Evolutionary conservation across 306 rosid genomes (phyloP), one percentile per base, ranked within the genome.

Genomic region (Quercus variabilis): DNA sequence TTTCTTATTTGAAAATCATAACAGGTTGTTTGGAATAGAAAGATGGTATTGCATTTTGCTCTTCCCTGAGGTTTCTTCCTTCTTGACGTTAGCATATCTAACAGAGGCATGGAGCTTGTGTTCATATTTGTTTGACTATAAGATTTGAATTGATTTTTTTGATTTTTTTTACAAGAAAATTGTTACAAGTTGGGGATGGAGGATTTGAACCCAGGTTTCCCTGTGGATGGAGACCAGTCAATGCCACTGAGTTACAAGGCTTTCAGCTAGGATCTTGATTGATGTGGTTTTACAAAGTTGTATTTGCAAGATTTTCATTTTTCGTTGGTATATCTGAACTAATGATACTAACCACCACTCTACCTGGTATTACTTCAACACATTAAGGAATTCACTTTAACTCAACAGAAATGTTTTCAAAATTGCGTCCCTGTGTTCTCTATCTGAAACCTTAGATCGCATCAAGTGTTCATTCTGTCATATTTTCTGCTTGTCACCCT

Each of bases 211-310:
- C 11, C 46, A 41, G 46, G 46, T 41, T 41, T 8, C 11, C 46
- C 46, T 41, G 2, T 41, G 46, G 46, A 41, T 8, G 46, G 46
- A 41, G 12, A 41, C 12, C 46, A 41, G 46, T 41, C 46, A 8
- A 41, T 41, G 46, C 46, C 46, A 41, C 11, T 41, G 46, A 41
- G 46, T 41, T 41, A 38, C 46, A 38, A 38, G 46, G 46, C 46
- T 38, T 38, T 38, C 11, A 38, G 46, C 46, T 43, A 9, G 49
- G 74, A 59, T 85, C 76, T 81, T 58, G 25, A 56, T 51, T 25
- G 18, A 41, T 75, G 71, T 62, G 55, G 55, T 63, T 55, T 74
- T 55, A 79, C 73, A 74, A 75, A 62, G 51, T 58, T 67, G 14
- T 69, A 46, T 71, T 38, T 52, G 49, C 71, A 7, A 10, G 41